These are phyloP conservation scores for Sinapis alba DNA, from an alignment of 441 rosid genomes.

Conservation along the genomic window DNA sequence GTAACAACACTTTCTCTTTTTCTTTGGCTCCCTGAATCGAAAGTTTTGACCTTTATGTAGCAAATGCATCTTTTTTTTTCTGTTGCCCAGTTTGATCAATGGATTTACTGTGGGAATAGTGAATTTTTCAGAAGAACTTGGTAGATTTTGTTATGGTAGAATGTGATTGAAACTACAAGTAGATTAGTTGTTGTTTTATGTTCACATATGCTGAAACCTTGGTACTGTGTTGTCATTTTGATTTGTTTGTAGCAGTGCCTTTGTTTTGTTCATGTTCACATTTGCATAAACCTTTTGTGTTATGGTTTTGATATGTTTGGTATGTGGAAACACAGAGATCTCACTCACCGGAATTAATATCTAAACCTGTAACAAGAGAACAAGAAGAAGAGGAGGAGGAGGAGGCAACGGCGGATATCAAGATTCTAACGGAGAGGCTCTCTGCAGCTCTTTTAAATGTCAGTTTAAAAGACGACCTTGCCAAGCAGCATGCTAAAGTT, in stretches of 20 bases:
- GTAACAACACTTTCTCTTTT: conserved; percentile 35
- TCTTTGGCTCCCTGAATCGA: not conserved
- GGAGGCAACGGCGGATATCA: conserved; percentile 56
- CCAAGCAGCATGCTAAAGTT: conserved; percentile 87
- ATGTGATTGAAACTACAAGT: not conserved
- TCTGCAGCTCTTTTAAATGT: conserved; percentile 75
- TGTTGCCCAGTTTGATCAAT: not conserved
- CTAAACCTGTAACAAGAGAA: conserved; percentile 50
- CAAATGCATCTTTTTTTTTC: not conserved
- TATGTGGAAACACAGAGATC: conserved; percentile 42
- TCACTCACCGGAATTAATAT: conserved; percentile 61
- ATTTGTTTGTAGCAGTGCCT: conserved; percentile 1
- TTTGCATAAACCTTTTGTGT: not conserved
- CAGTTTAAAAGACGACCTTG: conserved; percentile 76
- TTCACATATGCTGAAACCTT: not conserved
- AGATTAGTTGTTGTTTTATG: not conserved
- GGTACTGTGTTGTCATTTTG: conserved; percentile 2
- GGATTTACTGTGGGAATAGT: not conserved
- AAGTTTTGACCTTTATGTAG: not conserved
- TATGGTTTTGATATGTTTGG: conserved; percentile 17
- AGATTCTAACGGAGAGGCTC: conserved; percentile 62
- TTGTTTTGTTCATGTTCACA: not conserved
- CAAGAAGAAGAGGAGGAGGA: conserved; percentile 48
- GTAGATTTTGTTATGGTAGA: not conserved
- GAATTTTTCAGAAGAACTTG: not conserved